Base-by-base conservation (phyloP, 139 green algal species). In the Asterochloris sp. region DNA sequence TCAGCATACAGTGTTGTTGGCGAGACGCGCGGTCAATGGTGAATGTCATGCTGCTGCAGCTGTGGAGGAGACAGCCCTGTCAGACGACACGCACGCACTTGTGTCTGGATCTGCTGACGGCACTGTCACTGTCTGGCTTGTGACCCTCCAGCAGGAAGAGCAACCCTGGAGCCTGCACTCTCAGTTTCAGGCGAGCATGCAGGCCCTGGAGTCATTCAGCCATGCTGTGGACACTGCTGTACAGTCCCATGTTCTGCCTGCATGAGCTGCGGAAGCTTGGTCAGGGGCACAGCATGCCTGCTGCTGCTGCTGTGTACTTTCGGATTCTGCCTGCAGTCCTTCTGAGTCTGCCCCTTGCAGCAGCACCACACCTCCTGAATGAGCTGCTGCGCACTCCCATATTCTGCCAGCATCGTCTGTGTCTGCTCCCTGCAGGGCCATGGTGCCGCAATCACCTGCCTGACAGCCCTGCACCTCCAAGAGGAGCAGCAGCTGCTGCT, bases 51-150 rank as follows among this genome's bases (percentile, higher is more conserved):
- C 14, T 76, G 14, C 62, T 68, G 10, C 13, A 60, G 12, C 66
- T 74, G 28, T n/a, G 15, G 21, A n/a, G 61, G n/a, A 17, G 12
- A 11, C 16, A 17, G 10, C 10, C 64, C 27, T 54, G 16, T 64
- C 26, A 69, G 26, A 29, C 24, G 38, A 63, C 2, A 24, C 81
- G 14, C 67, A 76, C 16, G 78, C 92, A 62, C 76, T 95, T 11
- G 80, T 88, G 0, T 94, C 89, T 14, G 92, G 93, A 15, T 69
- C 86, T 16, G 88, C 89, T 26, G 91, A 96, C 78, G 82, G 77
- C 76, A 86, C 76, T 63, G 67, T 96, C 76, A 83, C 90, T 12
- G 66, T 95, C 11, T 97, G 93, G 93, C 74, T 83, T 12, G 81
- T 82, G 78, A 62, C 24, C 17, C 84, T 79, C 15, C 12, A 61